Percentiles rank a stretch among this genome's conserved stretches.
phyloP scores from a whole-genome alignment of 139 green algal species.

The Chlamydomonas asymmetrica region DNA sequence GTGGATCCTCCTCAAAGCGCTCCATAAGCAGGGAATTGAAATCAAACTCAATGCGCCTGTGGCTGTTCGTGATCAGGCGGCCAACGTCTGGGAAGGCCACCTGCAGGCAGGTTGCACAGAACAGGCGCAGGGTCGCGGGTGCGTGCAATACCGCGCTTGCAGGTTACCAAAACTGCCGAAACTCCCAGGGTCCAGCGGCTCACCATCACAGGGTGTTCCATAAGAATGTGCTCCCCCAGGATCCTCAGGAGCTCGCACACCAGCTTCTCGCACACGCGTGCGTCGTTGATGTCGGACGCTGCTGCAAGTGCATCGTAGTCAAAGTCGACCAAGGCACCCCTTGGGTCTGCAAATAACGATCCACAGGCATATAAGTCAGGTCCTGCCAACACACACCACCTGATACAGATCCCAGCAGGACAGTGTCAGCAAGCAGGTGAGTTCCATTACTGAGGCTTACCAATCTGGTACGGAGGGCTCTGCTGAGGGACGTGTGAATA shows the following conservation, averaged over 20 bases:
- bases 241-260: slow-evolving; percentile 52
- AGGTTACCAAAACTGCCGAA: too few relatives aligned
- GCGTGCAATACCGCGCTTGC: too few relatives aligned
- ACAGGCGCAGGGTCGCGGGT: too few relatives aligned
- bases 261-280: slow-evolving; percentile 44
- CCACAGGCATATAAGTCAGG: too few relatives aligned
- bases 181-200: too few relatives aligned
- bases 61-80: slow-evolving; percentile 45
- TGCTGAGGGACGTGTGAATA: slow-evolving; percentile 56
- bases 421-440: too few relatives aligned
- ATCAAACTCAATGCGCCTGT: slow-evolving; percentile 52
- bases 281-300: slow-evolving; percentile 38
- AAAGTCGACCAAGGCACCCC: slow-evolving; percentile 50
- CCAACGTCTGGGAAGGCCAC: slow-evolving; percentile 48
- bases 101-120: slow-evolving; percentile 37
- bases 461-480: slow-evolving; percentile 34
- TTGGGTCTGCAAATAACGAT: too few relatives aligned
- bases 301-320: slow-evolving; percentile 49
- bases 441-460: too few relatives aligned
- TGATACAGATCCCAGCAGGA: background rate
- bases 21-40: slow-evolving; percentile 51
- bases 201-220: too few relatives aligned
- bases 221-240: too few relatives aligned
- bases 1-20: slow-evolving; percentile 45
- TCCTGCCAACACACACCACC: too few relatives aligned